Conservation (phyloP, 2,329 filamentous ascomycete genomes). For the Aspergillus tamarii region DNA sequence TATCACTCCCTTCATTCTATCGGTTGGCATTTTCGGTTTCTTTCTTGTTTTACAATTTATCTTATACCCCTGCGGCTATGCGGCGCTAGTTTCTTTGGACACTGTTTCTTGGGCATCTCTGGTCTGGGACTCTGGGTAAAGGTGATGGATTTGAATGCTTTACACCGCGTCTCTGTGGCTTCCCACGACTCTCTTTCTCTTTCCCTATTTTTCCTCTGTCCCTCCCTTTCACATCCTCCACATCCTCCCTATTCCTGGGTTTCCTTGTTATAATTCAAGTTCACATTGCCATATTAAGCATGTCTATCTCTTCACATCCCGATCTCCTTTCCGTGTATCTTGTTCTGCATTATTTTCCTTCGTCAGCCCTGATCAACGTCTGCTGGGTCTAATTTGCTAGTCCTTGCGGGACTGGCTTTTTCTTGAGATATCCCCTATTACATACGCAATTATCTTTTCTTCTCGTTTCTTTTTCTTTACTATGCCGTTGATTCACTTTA, state of each 20-base stretch:
- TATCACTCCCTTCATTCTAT: slow-evolving; percentile 8
- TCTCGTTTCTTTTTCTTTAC: slow-evolving; percentile 1
- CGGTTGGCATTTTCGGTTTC: slow-evolving; percentile 14
- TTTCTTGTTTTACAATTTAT: slow-evolving; percentile 10
- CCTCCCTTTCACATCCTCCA: neutral
- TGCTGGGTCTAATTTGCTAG: slow-evolving; percentile 2
- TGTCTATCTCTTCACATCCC: slow-evolving; percentile 1
- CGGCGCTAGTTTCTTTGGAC: slow-evolving; percentile 19
- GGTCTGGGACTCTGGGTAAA: neutral
- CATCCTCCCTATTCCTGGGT: neutral
- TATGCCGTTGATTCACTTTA: neutral
- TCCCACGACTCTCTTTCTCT: neutral
- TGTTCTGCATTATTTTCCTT: slow-evolving; percentile 3
- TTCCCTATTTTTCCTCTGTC: neutral
- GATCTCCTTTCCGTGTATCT: slow-evolving; percentile 18
- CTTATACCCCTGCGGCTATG: slow-evolving; percentile 25
- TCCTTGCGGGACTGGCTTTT: neutral
- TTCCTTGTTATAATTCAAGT: slow-evolving; percentile 1
- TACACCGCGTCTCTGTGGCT: neutral
- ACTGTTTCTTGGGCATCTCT: slow-evolving; percentile 6
- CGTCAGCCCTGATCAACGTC: slow-evolving; percentile 8
- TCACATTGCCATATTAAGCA: slow-evolving; percentile 8
- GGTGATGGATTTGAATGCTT: slow-evolving; percentile 5
- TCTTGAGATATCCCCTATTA: slow-evolving; percentile 4
- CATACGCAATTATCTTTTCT: neutral